Evolutionary conservation across 2,329 filamentous ascomycete species (phyloP).

Genomic region (Phaeoacremonium minimum): DNA sequence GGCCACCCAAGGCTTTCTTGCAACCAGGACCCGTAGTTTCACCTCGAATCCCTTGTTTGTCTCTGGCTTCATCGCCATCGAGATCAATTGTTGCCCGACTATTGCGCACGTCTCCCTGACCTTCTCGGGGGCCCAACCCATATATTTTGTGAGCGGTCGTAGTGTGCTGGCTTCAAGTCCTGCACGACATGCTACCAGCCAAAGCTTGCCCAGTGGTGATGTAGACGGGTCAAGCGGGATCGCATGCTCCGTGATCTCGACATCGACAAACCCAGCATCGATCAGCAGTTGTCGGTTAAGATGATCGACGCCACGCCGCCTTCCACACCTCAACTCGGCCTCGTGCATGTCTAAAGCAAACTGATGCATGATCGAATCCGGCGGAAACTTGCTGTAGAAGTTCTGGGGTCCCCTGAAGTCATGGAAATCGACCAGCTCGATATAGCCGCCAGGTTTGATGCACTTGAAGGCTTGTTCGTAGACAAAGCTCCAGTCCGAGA

Average conservation of each 20-base stretch:
- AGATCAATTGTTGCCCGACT: conserved; percentile 42
- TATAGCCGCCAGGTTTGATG: conserved; percentile 52
- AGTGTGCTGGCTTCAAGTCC: conserved; percentile 43
- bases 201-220: conserved; percentile 46
- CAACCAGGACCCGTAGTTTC: conserved; percentile 44
- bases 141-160: conserved; percentile 46
- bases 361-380: conserved; percentile 38
- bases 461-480: conserved; percentile 49
- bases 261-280: conserved; percentile 47
- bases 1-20: conserved; percentile 39
- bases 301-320: conserved; percentile 38
- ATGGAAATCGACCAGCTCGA: conserved; percentile 52
- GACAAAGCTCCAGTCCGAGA: conserved; percentile 50
- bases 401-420: conserved; percentile 32
- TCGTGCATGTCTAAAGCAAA: conserved; percentile 34
- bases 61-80: conserved; percentile 40
- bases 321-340: conserved; percentile 39
- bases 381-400: conserved; percentile 33
- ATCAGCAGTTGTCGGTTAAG: conserved; percentile 38
- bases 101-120: conserved; percentile 42
- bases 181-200: conserved; percentile 47
- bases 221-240: conserved; percentile 41
- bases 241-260: conserved; percentile 39
- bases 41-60: conserved; percentile 36
- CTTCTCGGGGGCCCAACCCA: conserved; percentile 46